Conservation (phyloP, 805 yeast species). For the Wickerhamomyces hampshirensis region DNA sequence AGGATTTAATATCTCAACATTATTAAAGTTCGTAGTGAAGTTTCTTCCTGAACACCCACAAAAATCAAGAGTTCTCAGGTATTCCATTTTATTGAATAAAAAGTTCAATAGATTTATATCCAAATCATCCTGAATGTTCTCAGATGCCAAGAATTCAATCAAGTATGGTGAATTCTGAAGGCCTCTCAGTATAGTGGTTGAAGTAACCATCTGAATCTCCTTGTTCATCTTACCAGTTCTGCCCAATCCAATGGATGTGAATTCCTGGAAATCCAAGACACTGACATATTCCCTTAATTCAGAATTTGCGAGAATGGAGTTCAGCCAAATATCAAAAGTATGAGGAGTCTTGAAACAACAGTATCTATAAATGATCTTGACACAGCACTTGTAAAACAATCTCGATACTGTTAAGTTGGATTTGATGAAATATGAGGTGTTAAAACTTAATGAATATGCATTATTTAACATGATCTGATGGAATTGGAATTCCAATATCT, state of each 20-base stretch:
- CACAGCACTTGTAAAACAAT: constrained; percentile 52
- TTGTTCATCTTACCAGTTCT: constrained; percentile 85
- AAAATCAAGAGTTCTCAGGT: constrained; percentile 70
- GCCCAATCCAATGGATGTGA: constrained; percentile 86
- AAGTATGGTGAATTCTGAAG: constrained; percentile 60
- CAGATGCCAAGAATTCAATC: constrained; percentile 76
- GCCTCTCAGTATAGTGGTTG: constrained; percentile 61
- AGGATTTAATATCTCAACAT: constrained; percentile 26
- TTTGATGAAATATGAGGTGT: constrained; percentile 45
- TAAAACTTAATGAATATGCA: constrained; percentile 45
- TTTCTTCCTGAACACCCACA: constrained; percentile 76
- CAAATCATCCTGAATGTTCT: constrained; percentile 80
- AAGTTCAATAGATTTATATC: constrained; percentile 50
- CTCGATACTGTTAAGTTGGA: constrained; percentile 52
- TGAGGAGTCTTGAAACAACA: constrained; percentile 77
- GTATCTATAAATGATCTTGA: constrained; percentile 57
- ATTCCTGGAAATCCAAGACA: constrained; percentile 80
- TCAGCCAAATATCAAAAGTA: constrained; percentile 67
- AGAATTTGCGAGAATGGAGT: constrained; percentile 42
- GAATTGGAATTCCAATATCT: constrained; percentile 49
- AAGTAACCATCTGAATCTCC: constrained; percentile 87
- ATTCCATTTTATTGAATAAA: constrained; percentile 49
- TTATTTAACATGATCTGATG: constrained; percentile 46
- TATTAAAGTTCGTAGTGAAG: constrained; percentile 56
- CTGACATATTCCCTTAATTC: constrained; percentile 59